Evolutionary conservation across 495 filamentous ascomycete genomes (phyloP), one percentile per base, ranked within the genome.

Genomic region (Xylaria nigripes): DNA sequence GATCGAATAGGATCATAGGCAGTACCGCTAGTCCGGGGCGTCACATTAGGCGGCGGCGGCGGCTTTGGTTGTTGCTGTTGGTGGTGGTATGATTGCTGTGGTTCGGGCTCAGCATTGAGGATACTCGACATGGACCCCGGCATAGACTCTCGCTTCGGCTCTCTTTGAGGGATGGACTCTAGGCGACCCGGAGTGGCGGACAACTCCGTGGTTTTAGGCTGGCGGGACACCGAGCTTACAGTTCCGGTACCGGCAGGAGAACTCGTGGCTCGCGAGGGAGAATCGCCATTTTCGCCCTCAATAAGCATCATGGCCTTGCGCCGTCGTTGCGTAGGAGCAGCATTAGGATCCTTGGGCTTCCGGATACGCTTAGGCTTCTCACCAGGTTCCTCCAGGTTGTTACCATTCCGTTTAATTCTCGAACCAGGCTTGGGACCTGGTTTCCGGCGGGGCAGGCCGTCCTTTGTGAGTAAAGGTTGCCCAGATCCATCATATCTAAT

Each of bases 1-100:
- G 82, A 86, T 42, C 90, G 80, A 61, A 96, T 86, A 1, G 90
- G 90, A 68, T 96, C 90, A 63, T 89, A 96, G 58, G 86, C 86
- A 59, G 87, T 87, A 42, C 89, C 84, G 61, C 86, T 89, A 0
- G 85, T 76, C 3, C 77, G 70, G 22, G 74, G 72, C 13, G 76
- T 70, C 16, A 70, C 64, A 23, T 65, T 69, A 21, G 72, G 68
- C 6, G 66, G 70, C 12, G 66, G 27, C 19, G 59, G 60, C 9
- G 63, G 62, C 48, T 63, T 67, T 36, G 55, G 59, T 23, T 44
- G 47, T 47, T 60, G 58, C 5, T 62, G 48, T 16, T 47, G 29
- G 19, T 61, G 63, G 36, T 51, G 36, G 45, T 58, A 65, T 47
- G 52, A 50, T 34, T 63, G 58, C 15, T 57, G 73, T 6, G 72